Percentiles rank a stretch among this genome's conserved stretches.
Conservation (phyloP, 257 asterid genomes). For the Primulina eburnea region DNA sequence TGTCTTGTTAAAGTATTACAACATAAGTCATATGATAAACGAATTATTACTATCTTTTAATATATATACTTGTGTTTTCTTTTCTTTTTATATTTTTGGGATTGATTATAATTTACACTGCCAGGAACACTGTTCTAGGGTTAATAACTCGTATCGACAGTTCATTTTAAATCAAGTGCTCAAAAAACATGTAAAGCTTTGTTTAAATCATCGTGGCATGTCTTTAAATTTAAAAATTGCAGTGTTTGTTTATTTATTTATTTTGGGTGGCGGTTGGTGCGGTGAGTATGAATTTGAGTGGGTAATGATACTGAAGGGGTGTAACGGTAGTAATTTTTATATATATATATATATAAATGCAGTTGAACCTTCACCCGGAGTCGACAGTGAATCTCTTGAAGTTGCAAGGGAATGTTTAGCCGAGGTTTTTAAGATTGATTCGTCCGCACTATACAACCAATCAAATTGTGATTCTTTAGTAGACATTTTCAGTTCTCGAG, state of each 20-base stretch:
- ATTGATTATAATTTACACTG: neutral
- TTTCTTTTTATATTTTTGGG: neutral
- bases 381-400: neutral
- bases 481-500: neutral
- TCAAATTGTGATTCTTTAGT: neutral
- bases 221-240: no score
- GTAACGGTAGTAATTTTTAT: neutral
- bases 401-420: neutral
- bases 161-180: neutral
- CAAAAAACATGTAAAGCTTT: neutral
- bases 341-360: neutral
- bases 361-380: neutral
- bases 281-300: neutral
- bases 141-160: no score
- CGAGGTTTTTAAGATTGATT: neutral
- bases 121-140: neutral
- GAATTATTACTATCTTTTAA: neutral
- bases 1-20: neutral
- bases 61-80: neutral
- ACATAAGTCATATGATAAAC: neutral
- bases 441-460: neutral
- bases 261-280: no score
- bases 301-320: neutral
- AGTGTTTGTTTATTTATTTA: no score
- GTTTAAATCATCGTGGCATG: no score